phyloP scores from a whole-genome alignment of 78 protist species.

The Dictyostelium brefeldianum region DNA sequence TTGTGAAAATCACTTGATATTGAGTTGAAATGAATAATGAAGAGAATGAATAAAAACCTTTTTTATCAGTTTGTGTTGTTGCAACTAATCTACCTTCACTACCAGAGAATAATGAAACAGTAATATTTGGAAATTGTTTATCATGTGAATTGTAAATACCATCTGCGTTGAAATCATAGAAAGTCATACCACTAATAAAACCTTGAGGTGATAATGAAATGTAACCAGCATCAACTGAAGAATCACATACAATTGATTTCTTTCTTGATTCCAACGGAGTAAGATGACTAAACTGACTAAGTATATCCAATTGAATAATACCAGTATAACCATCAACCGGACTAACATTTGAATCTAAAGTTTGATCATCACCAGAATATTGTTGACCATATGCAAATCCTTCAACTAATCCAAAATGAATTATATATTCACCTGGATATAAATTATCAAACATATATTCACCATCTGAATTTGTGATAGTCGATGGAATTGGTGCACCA shows the following conservation, averaged over 20 bases:
- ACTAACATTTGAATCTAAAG: conserved; percentile 18
- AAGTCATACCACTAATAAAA: conserved; percentile 41
- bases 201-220: conserved; percentile 17
- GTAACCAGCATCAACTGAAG: conserved; percentile 49
- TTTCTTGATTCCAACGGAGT: background rate
- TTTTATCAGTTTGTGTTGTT: background rate
- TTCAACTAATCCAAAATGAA: background rate
- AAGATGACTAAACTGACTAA: background rate
- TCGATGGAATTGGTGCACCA: background rate
- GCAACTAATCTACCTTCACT: background rate
- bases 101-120: conserved; percentile 14
- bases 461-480: background rate
- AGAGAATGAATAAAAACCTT: conserved; percentile 19
- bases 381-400: background rate
- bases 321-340: conserved; percentile 1
- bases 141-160: background rate
- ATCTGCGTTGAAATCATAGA: conserved; percentile 34
- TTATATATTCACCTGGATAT: conserved; percentile 30
- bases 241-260: background rate
- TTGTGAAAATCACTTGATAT: conserved; percentile 39
- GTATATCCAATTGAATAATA: background rate
- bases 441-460: background rate
- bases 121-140: background rate
- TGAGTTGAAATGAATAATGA: background rate
- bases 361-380: background rate